Percentiles rank a stretch among this genome's conserved stretches.
Conservation (phyloP, 768 basidiomycete genomes). For the Gymnopilus junonius region DNA sequence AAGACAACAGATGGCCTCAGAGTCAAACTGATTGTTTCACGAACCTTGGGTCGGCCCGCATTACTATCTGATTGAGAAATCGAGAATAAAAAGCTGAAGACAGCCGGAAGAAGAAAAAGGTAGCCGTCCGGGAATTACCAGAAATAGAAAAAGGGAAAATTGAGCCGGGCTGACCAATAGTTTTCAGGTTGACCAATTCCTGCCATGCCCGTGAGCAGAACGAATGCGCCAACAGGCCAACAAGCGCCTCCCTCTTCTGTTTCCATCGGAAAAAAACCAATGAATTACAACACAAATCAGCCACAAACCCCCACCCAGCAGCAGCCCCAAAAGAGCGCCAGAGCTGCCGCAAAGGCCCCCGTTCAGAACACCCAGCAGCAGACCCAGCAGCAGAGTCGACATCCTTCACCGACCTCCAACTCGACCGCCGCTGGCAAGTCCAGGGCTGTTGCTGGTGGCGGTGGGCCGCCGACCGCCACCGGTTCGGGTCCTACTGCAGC, state of each 20-base stretch:
- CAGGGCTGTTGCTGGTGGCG: constrained; percentile 22
- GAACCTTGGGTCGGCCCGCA: too few species aligned
- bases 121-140: background rate
- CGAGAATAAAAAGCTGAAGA: background rate
- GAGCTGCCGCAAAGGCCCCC: constrained; percentile 54
- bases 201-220: constrained; percentile 42
- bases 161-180: constrained; percentile 39
- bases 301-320: constrained; percentile 29
- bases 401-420: constrained; percentile 51
- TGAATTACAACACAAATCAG: constrained; percentile 60
- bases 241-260: constrained; percentile 70
- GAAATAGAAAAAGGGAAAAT: constrained; percentile 23
- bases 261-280: constrained; percentile 92
- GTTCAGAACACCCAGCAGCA: constrained; percentile 40
- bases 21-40: background rate
- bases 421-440: constrained; percentile 35
- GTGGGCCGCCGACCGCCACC: constrained; percentile 36
- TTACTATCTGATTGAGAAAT: too few species aligned
- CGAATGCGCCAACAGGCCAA: constrained; percentile 36
- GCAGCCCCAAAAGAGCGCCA: constrained; percentile 46
- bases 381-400: constrained; percentile 43
- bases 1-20: background rate
- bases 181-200: constrained; percentile 36
- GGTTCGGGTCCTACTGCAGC: constrained; percentile 30
- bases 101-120: background rate